Evolutionary conservation across 139 green algal genomes (phyloP), one percentile per base, ranked within the genome.

Genomic region (Diplosphaera chodatii): DNA sequence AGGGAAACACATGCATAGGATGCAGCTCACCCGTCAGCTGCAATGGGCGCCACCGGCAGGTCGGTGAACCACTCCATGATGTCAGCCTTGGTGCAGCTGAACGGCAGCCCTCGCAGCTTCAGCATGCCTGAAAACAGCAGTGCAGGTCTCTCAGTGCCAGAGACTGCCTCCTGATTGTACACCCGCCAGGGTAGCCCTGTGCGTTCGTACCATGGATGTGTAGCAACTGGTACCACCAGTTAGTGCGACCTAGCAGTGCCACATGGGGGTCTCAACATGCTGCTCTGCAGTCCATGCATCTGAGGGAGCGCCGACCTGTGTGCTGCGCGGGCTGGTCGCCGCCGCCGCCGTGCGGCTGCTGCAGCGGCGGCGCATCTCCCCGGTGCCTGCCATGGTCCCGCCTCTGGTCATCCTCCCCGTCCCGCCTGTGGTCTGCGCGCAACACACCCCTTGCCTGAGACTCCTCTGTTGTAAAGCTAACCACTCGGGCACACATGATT

Each of bases 11-110:
- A n/a, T n/a, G n/a, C n/a, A n/a, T n/a, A n/a, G n/a, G 27, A 15
- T 4, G 34, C 31, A 20, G 5, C 65, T 55, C 62, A 87, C 84
- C 73, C 69, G 48, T 81, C 78, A 25, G 77, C 63, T 65, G 71
- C 64, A 4, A 83, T 21, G 0, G 79, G 74, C 4, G 77, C 40
- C 29, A 88, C 74, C 25, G 73, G 77, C 18, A 77, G 37, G 72
- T 93, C 85, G 29, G 92, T 78, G 79, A 97, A 97, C 80, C 92
- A 97, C 5, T 83, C 62, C 10, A 85, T 78, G 69, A 97, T 88
- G 67, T 96, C 90, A 2, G 91, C 74, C 27, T 80, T 78, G 8
- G 78, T 81, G n/a, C 87, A 87, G 16, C 73, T 82, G 77, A 93
- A 97, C 1, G 91, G 91, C 71, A 97, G 78, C 1, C 91, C 91